Evolutionary conservation across 371 early-diverging fungal genomes (phyloP).

Genomic region (Mortierella sp.): DNA sequence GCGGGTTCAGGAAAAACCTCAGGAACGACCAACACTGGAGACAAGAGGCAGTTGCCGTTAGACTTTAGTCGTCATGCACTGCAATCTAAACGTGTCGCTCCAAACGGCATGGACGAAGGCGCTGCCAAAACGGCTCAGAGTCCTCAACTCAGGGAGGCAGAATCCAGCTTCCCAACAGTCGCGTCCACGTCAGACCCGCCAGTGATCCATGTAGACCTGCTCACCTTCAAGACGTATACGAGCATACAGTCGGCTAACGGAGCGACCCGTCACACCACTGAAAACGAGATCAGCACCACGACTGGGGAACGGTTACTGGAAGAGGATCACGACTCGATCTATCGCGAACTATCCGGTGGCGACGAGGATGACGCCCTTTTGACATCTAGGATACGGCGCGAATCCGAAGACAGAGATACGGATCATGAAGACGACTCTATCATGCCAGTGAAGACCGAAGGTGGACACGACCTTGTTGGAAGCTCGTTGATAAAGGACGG

Average conservation of each 20-base stretch:
- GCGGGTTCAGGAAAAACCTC: not conserved
- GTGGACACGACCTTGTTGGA: not conserved
- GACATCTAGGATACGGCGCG: not conserved
- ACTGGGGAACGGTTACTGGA: not conserved
- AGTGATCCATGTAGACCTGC: conserved; percentile 31
- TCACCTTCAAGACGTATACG: not conserved
- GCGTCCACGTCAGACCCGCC: conserved; percentile 13
- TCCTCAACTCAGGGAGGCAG: not conserved
- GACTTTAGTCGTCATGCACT: conserved; percentile 52
- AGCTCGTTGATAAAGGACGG: conserved; percentile 4
- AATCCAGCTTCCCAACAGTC: not conserved
- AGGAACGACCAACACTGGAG: conserved; percentile 6
- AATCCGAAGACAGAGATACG: not conserved
- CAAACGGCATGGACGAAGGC: conserved; percentile 5
- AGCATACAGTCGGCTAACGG: not conserved
- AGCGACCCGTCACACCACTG: not conserved
- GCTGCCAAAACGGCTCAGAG: conserved; percentile 28
- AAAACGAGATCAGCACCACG: not conserved
- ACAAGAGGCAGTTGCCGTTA: conserved; percentile 42
- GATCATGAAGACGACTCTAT: conserved; percentile 13
- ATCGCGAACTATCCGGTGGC: not conserved
- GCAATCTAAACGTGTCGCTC: conserved; percentile 12
- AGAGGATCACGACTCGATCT: not conserved
- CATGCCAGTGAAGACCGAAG: conserved; percentile 11
- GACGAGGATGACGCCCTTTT: not conserved